phyloP scores from a whole-genome alignment of 768 basidiomycete genomes.

The Sporobolomyces phaffii region DNA sequence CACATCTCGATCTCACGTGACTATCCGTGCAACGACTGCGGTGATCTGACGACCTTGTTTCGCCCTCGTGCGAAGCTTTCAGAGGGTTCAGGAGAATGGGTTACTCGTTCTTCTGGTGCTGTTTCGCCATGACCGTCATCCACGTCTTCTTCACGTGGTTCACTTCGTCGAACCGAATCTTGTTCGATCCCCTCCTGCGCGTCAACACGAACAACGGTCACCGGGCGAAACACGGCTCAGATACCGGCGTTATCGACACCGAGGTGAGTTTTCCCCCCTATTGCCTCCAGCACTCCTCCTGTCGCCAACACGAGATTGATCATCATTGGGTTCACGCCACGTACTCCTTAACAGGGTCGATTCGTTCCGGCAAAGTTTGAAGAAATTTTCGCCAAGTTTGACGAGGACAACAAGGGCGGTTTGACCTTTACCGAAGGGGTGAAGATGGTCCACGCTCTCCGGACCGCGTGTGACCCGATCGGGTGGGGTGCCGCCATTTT shows the following conservation, averaged over 20 bases:
- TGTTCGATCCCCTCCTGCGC: slow-evolving; percentile 49
- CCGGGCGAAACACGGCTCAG: slow-evolving; percentile 51
- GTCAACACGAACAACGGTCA: slow-evolving; percentile 48
- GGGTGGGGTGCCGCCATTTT: slow-evolving; percentile 44
- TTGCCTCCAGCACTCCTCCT: not conserved
- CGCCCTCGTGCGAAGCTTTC: no score
- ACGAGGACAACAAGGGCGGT: slow-evolving; percentile 32
- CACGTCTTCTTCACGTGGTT: slow-evolving; percentile 47
- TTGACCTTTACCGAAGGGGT: slow-evolving; percentile 36
- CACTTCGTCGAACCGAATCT: slow-evolving; percentile 45
- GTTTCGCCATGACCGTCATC: slow-evolving; percentile 46
- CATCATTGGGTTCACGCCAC: no score
- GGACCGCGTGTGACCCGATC: slow-evolving; percentile 40
- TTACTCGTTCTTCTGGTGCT: slow-evolving; percentile 48
- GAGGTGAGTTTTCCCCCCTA: not conserved
- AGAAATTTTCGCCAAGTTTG: slow-evolving; percentile 50
- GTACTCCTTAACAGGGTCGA: slow-evolving; percentile 44
- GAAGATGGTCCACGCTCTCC: slow-evolving; percentile 43
- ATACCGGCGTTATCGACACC: slow-evolving; percentile 47
- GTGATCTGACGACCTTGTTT: no score
- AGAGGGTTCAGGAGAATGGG: slow-evolving; percentile 49
- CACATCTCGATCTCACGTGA: no score
- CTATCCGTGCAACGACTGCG: no score
- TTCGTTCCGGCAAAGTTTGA: slow-evolving; percentile 51
- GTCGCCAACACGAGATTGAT: no score